Base-by-base conservation (phyloP, 352 stramenopile genomes). In the Pythium sukuiense region DNA sequence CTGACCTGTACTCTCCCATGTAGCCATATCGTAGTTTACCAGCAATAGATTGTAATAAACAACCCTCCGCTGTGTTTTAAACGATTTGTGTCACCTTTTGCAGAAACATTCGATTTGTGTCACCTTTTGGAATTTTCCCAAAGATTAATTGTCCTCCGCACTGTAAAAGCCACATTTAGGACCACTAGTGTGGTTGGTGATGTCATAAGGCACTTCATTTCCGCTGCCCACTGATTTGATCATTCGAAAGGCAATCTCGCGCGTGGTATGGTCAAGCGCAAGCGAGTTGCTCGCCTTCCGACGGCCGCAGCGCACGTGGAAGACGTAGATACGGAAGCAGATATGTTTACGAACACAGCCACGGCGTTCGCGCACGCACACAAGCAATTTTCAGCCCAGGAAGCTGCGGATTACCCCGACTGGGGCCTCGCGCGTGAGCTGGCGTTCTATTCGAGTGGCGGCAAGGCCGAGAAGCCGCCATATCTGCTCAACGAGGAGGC, bases 231-330 rank as follows among this genome's bases (percentile, higher is more conserved):
- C 0, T 4, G 9, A 30, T 7, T 52, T 20, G 12, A 18, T 33
- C 32, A 33, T 59, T 16, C 52, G 29, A 33, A 20, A 8, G 5
- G n/a, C 41, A 33, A 18, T 5, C 48, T 33, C 8, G 48, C 48
- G 48, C 11, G 9, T 8, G 48, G 27, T 1, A 67, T 71, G 65
- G 65, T 66, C 41, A 60, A 64, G 63, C 63, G 63, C 55, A 70
- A 70, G 63, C 63, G 63, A 33, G 63, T 56, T 16, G 29, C 50
- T 35, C 27, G 56, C 26, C 3, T 18, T 41, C 6, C 37, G 29
- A 46, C 33, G 63, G 32, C 62, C 14, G 45, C 67, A 7, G 12
- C 26, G 9, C 26, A 33, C n/a, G 48, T 26, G 16, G 33, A 43
- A 27, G 57, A 35, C n/a, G 20, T 2, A 11, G 29, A 41, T 3